Evolutionary conservation across 768 basidiomycete species (phyloP), one percentile per base, ranked within the genome.

Genomic region (Mycena capillaripes): DNA sequence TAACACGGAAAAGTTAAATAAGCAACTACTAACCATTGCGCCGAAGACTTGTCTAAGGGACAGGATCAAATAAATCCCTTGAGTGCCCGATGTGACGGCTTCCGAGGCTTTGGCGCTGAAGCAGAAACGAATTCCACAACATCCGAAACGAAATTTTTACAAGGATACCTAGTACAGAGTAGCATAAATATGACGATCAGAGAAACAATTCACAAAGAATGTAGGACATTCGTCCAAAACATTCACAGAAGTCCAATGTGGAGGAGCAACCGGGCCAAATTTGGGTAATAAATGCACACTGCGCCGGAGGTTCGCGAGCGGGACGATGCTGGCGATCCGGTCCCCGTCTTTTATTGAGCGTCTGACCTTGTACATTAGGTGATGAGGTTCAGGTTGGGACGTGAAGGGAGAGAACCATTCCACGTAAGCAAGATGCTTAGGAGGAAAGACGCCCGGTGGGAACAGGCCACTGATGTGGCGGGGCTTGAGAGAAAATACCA

Each of bases 261-360:
- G 42, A 7, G 42, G 42, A 44, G 42, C 42, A 4, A 42, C 40
- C 4, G 40, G 42, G 23, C 65, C 53, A 25, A 66, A 66, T 44
- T 56, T 67, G 12, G 63, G 50, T 7, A 72, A 61, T 8, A 83
- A 70, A 50, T 82, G 81, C 21, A 80, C 76, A 66, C 80, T 81
- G 0, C 78, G 72, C 0, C 69, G 42, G 34, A 84, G 82, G 12
- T 76, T 23, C 1, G 71, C 66, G 0, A 83, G 32, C 0, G 82
- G 78, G 12, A 84, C 73, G n/a, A 84, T 76, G 14, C 77, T 77
- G 1, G 72, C 77, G 1, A 77, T 42, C 2, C 62, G 34, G 16
- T 66, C 12, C 6, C 75, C 75, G 52, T 74, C 63, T 1, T 55
- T 8, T 27, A 59, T 32, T 19, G 46, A 60, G 5, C 63, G 71